A percentile compares a stretch with the other conserved stretches of the same genome.
phyloP scores from a whole-genome alignment of 768 basidiomycete species.

The Rhizopogon vesiculosus region DNA sequence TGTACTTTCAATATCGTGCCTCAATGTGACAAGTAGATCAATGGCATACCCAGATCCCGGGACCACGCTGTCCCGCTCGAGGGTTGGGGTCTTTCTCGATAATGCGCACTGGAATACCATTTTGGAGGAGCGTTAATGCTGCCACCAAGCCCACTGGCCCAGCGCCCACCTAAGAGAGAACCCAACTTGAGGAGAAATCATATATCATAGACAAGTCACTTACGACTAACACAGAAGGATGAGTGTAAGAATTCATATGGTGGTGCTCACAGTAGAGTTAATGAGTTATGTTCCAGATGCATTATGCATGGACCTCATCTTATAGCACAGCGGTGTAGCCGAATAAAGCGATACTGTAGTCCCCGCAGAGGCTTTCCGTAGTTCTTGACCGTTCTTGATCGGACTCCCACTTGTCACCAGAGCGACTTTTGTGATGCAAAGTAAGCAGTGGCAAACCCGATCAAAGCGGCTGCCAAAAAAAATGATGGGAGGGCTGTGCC shows the following conservation, averaged over 20 bases:
- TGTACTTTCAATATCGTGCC: background rate
- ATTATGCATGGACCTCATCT: too few species aligned
- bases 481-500: too few species aligned
- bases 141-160: conserved; percentile 43
- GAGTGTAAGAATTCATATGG: background rate
- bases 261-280: too few species aligned
- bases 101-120: conserved; percentile 17
- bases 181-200: background rate
- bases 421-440: too few species aligned
- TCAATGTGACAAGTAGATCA: background rate
- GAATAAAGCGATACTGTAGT: too few species aligned
- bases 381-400: too few species aligned
- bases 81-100: conserved; percentile 14
- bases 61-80: conserved; percentile 34
- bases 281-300: too few species aligned
- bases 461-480: too few species aligned
- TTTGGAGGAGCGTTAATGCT: conserved; percentile 11
- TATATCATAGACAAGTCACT: background rate
- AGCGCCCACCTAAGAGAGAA: conserved; percentile 35
- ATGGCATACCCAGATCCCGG: conserved; percentile 29
- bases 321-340: too few species aligned
- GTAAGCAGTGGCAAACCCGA: too few species aligned
- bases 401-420: too few species aligned
- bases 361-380: too few species aligned
- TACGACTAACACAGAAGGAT: conserved; percentile 3